Evolutionary conservation across 1,139 yeast species (phyloP).

Genomic region (Yarrowia galli): DNA sequence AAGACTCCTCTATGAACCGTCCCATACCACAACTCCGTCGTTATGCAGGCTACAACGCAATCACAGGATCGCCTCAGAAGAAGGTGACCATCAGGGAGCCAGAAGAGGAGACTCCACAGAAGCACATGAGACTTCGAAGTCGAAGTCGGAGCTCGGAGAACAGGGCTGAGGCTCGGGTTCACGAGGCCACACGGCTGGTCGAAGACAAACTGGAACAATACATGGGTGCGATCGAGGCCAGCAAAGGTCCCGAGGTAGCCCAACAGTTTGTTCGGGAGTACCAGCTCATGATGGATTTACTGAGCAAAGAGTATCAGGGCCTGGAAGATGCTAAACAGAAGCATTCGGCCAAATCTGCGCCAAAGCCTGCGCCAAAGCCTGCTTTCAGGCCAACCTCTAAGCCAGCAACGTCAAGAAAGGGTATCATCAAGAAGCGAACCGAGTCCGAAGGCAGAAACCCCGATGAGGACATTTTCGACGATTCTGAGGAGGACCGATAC

Average conservation of each 20-base stretch:
- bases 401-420: neutral
- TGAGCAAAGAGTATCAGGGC: conserved; percentile 12
- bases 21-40: conserved; percentile 16
- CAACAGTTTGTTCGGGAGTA: conserved; percentile 9
- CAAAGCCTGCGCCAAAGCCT: neutral
- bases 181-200: neutral
- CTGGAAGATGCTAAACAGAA: neutral
- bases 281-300: conserved; percentile 6
- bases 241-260: conserved; percentile 13
- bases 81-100: conserved; percentile 18
- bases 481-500: neutral
- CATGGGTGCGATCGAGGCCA: conserved; percentile 2
- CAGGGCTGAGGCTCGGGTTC: neutral
- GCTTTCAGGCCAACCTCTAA: neutral
- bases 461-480: neutral
- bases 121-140: neutral
- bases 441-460: neutral
- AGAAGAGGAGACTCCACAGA: neutral
- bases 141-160: neutral
- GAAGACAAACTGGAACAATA: conserved; percentile 12
- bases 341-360: neutral
- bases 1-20: neutral
- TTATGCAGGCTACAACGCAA: conserved; percentile 23
- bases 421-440: neutral
- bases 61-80: conserved; percentile 17